Conservation (phyloP, 768 basidiomycete species). For the Russula compacta region DNA sequence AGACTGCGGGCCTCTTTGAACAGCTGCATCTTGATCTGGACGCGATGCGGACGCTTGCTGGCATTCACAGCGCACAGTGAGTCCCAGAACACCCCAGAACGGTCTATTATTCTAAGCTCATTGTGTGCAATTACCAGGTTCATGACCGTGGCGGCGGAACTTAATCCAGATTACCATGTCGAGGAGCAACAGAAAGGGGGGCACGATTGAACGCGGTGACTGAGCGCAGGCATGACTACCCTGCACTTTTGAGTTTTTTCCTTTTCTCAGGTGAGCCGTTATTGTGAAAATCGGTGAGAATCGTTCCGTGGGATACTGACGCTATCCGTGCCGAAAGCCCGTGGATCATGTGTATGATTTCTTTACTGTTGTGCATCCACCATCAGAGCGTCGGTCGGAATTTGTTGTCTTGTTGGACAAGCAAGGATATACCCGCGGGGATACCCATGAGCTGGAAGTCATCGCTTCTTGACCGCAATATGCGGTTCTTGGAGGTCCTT, state of each 20-base stretch:
- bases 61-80: constrained; percentile 75
- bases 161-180: constrained; percentile 28
- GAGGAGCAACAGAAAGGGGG: constrained; percentile 3
- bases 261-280: constrained; percentile 1
- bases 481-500: constrained; percentile 14
- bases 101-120: not conserved
- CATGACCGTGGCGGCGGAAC: constrained; percentile 41
- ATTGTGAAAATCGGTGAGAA: not conserved
- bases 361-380: not conserved
- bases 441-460: constrained; percentile 7
- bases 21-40: constrained; percentile 66
- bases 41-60: constrained; percentile 72
- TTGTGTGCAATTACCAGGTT: constrained; percentile 29
- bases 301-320: constrained; percentile 3
- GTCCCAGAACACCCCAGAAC: constrained; percentile 21
- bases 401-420: not conserved
- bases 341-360: constrained; percentile 10
- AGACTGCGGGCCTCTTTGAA: constrained; percentile 71
- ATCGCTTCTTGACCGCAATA: constrained; percentile 7
- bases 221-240: not conserved
- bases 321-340: constrained; percentile 3
- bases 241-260: not conserved
- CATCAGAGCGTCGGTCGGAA: constrained; percentile 13
- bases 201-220: not conserved
- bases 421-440: constrained; percentile 16